phyloP scores from a whole-genome alignment of 106 monocot species.

The Vanilla planifolia region DNA sequence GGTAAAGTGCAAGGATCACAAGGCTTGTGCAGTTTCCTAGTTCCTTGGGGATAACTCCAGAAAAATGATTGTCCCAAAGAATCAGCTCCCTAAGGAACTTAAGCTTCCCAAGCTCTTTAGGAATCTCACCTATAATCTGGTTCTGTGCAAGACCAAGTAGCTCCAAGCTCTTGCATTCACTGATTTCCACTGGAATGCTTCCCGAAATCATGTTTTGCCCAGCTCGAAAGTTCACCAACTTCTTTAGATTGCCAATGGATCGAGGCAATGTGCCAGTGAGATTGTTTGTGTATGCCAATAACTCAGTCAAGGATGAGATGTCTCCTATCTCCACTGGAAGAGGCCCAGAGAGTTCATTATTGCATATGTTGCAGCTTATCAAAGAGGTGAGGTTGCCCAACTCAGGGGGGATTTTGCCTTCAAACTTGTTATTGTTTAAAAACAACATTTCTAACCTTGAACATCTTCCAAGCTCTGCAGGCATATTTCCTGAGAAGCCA shows the following conservation, averaged over 20 bases:
- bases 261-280: slow-evolving; percentile 60
- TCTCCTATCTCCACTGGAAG: slow-evolving; percentile 75
- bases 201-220: slow-evolving; percentile 84
- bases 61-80: slow-evolving; percentile 60
- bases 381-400: slow-evolving; percentile 50
- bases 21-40: slow-evolving; percentile 68
- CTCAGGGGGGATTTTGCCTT: slow-evolving; percentile 56
- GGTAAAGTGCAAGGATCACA: slow-evolving; percentile 65
- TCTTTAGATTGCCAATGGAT: slow-evolving; percentile 71
- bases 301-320: slow-evolving; percentile 42
- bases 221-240: slow-evolving; percentile 42
- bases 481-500: slow-evolving; percentile 65
- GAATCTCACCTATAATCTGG: slow-evolving; percentile 52
- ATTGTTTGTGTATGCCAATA: slow-evolving; percentile 79
- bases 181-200: slow-evolving; percentile 60
- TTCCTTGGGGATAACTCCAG: slow-evolving; percentile 62
- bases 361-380: slow-evolving; percentile 56
- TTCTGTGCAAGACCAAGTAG: slow-evolving; percentile 88
- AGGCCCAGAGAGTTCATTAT: slow-evolving; percentile 68
- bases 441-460: slow-evolving; percentile 38
- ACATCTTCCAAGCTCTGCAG: slow-evolving; percentile 61
- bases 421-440: slow-evolving; percentile 73
- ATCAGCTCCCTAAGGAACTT: slow-evolving; percentile 45
- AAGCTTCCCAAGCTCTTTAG: slow-evolving; percentile 63
- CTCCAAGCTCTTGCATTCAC: slow-evolving; percentile 46